phyloP scores from a whole-genome alignment of 495 filamentous ascomycete genomes.

The Podospora pseudopauciseta region DNA sequence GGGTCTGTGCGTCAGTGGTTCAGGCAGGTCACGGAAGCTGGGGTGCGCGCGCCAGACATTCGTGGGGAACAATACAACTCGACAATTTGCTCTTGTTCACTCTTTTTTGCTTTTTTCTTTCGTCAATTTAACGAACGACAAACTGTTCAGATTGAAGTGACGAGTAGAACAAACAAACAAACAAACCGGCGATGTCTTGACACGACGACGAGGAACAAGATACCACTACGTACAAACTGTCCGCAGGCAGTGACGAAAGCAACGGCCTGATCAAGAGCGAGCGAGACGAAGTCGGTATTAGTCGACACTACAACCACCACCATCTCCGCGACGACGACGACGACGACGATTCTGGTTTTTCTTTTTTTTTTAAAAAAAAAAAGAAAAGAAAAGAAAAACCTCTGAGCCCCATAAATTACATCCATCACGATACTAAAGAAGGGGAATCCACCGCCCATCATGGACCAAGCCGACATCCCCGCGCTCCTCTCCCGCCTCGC shows the following conservation, averaged over 20 bases:
- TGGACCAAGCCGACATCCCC: conserved; percentile 55
- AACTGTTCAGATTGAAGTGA: too few species aligned
- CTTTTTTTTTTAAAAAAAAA: background rate
- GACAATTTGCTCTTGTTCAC: background rate
- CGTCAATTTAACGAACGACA: background rate
- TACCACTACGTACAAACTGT: background rate
- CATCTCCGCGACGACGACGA: background rate
- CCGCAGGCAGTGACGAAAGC: background rate
- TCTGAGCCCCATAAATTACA: background rate
- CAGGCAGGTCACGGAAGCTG: background rate
- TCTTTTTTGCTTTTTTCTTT: background rate
- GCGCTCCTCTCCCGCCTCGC: conserved; percentile 53
- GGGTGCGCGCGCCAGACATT: background rate
- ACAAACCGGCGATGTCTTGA: background rate
- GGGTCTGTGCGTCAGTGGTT: background rate
- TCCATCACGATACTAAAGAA: background rate
- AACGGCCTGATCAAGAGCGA: background rate
- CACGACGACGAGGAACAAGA: background rate
- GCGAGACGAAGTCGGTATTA: background rate
- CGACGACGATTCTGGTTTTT: background rate
- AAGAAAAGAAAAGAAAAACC: background rate
- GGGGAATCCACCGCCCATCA: conserved; percentile 18
- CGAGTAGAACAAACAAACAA: too few species aligned
- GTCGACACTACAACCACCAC: background rate
- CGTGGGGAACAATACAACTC: background rate